These are phyloP conservation scores for Ceratocystis cubensis DNA, from an alignment of 2,329 filamentous ascomycete species.

Conservation along the genomic window DNA sequence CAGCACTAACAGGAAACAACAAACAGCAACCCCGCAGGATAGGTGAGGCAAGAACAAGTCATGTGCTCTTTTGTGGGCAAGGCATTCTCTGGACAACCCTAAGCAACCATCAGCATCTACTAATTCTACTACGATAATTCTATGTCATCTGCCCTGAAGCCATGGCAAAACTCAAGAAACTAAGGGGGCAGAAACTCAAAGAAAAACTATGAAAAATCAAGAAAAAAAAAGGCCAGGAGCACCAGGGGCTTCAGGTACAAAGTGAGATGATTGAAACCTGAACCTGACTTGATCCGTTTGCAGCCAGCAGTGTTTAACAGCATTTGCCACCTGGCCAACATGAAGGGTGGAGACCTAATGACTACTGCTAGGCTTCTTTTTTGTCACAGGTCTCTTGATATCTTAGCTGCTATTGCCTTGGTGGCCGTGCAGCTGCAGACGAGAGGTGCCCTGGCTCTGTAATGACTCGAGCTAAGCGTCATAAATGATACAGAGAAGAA, in stretches of 20 bases:
- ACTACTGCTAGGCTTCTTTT: background rate
- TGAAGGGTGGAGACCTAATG: background rate
- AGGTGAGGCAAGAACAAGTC: too few species aligned
- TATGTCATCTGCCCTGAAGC: background rate
- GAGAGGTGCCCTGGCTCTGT: too few species aligned
- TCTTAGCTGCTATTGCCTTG: background rate
- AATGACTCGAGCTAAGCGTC: background rate
- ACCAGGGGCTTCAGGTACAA: constrained; percentile 3
- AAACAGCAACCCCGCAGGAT: background rate
- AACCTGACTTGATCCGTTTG: background rate
- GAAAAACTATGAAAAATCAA: background rate
- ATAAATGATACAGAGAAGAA: background rate
- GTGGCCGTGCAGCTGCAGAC: background rate
- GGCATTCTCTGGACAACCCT: background rate
- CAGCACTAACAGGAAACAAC: background rate
- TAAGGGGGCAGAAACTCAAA: background rate
- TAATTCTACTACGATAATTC: background rate
- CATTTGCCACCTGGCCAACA: background rate
- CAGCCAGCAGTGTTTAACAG: background rate
- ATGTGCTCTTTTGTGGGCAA: too few species aligned
- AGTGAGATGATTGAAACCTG: background rate
- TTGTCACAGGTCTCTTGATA: background rate
- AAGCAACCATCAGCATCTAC: background rate
- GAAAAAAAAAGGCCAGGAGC: background rate
- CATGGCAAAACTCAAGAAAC: background rate